Evolutionary conservation across 257 asterid genomes (phyloP), one percentile per base, ranked within the genome.

Genomic region (Ilex asprella): DNA sequence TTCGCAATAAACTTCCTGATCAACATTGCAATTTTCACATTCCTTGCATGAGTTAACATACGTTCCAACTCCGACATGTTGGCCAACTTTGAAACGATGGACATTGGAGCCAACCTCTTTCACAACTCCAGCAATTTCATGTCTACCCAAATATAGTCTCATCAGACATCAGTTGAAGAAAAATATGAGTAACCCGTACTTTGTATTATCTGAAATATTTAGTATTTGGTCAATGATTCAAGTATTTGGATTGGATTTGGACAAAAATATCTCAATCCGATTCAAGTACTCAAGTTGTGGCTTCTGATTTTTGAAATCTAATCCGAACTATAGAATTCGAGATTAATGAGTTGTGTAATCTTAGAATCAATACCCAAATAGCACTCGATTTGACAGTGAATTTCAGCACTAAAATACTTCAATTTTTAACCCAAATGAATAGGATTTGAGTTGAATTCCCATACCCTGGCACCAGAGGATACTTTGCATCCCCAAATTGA

Each of bases 391-490:
- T 21, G 27, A 21, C 27, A 21, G 27, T 21, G 27, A 21, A 21
- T 21, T 21, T 21, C 27, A 21, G 27, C 27, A 0, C 27, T 21
- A 21, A 21, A 21, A 21, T 21, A 21, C 27, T 21, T 21, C 27
- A 21, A 0, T 21, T 21, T 21, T 8, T 44, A 44, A 44, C 27
- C 27, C 27, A 21, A 21, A 21, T 21, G 27, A 8, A 44, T 44
- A 1, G 13, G 50, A 21, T 21, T 21, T 21, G 27, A 21, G 47
- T 7, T 6, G 12, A 41, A 46, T 2, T 2, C 43, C 53, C 70
- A 15, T 81, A 91, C 98, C 98, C 98, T n/a, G 98, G 97, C 50
- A 92, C 98, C 63, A 89, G 59, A 43, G 98, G 99, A 66, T 89
- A 92, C 39, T 84, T 89, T 0, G 99, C 71, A 72, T 75, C 73